Evolutionary conservation across 1,284 basidiomycete genomes (phyloP).

Genomic region (Cryptococcus sp.): DNA sequence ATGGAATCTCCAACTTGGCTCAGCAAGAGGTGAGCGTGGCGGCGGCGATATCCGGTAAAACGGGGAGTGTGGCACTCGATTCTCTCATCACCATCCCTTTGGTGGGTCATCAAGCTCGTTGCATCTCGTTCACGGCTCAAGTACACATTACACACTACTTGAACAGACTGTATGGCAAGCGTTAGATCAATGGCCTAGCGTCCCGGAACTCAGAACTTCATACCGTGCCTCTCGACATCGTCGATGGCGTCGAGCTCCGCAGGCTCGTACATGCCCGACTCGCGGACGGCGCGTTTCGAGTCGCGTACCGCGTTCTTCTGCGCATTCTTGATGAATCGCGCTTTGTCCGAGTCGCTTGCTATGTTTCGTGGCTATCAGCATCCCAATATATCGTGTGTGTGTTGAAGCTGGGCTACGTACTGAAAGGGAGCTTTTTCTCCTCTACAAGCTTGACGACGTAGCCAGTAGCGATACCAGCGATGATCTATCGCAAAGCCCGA

Average conservation of each 20-base stretch:
- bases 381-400: not conserved
- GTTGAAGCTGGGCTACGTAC: conserved; percentile 18
- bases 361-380: not conserved
- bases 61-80: not conserved
- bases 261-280: conserved; percentile 32
- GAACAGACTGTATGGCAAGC: no score
- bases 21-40: no score
- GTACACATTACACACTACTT: no score
- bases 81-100: no score
- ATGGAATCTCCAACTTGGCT: no score
- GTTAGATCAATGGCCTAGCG: no score
- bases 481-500: conserved; percentile 23
- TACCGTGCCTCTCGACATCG: conserved; percentile 34
- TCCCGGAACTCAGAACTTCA: no score
- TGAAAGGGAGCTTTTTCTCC: conserved; percentile 40
- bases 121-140: no score
- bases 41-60: no score
- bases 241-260: conserved; percentile 34
- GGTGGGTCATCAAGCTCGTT: no score
- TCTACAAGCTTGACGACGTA: conserved; percentile 36
- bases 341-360: conserved; percentile 33
- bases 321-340: conserved; percentile 32
- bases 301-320: conserved; percentile 31
- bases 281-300: conserved; percentile 38
- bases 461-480: conserved; percentile 33